These are phyloP conservation scores for Pouteria glomerata DNA, from an alignment of 148 eudicot genomes.

Conservation along the genomic window DNA sequence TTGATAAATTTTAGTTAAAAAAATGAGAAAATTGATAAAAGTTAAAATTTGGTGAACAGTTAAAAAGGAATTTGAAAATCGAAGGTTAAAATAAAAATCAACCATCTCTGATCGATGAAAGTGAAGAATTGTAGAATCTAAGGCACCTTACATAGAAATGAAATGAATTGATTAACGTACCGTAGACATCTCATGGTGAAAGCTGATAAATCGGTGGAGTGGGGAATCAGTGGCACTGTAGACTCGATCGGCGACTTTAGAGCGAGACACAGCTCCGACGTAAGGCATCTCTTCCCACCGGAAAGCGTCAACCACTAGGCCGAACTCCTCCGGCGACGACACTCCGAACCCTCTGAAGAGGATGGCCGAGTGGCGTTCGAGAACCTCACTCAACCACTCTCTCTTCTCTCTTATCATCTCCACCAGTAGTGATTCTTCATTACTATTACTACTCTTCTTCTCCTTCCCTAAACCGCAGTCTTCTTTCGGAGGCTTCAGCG, in stretches of 20 bases:
- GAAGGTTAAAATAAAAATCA: too few relatives aligned
- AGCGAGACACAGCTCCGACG: neutral
- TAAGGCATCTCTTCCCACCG: constrained; percentile 1
- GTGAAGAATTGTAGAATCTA: too few relatives aligned
- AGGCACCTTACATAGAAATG: too few relatives aligned
- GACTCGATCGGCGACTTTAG: constrained; percentile 4
- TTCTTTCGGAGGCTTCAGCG: neutral
- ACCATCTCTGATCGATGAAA: too few relatives aligned
- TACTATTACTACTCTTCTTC: too few relatives aligned
- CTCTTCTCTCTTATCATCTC: constrained; percentile 6
- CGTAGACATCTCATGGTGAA: constrained; percentile 5
- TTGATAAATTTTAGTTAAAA: too few relatives aligned
- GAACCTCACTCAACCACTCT: constrained; percentile 1
- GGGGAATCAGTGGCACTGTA: neutral
- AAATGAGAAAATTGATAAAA: too few relatives aligned
- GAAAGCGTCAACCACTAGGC: neutral
- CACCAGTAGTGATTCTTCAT: too few relatives aligned
- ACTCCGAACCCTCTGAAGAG: neutral
- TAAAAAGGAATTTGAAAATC: too few relatives aligned
- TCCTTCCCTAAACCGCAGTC: too few relatives aligned
- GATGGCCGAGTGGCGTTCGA: neutral
- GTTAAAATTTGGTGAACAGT: too few relatives aligned
- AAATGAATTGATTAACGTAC: too few relatives aligned
- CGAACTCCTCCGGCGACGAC: neutral
- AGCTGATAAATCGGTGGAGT: neutral